Conservation (phyloP, 1,139 yeast genomes). For the Suhomyces terraborum region DNA sequence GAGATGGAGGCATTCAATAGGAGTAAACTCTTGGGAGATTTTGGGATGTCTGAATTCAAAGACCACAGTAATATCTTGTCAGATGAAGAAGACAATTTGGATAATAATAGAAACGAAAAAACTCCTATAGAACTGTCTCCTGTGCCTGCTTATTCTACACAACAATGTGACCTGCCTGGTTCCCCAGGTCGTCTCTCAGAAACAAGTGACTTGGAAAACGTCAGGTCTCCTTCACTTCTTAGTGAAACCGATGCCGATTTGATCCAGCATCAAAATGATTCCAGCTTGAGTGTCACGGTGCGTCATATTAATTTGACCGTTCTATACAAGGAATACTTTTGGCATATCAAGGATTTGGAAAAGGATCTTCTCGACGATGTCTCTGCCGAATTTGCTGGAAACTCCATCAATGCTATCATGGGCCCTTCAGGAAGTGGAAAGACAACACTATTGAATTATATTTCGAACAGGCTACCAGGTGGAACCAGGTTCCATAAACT, state of each 20-base stretch:
- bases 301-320: constrained; percentile 11
- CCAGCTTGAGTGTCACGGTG: constrained; percentile 12
- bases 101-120: not conserved
- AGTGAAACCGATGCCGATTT: not conserved
- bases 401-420: constrained; percentile 77
- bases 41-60: not conserved
- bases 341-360: constrained; percentile 2
- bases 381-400: constrained; percentile 58
- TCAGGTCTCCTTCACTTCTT: not conserved
- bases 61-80: not conserved
- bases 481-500: constrained; percentile 31
- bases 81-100: not conserved
- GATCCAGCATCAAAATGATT: constrained; percentile 1
- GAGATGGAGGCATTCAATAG: not conserved
- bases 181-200: not conserved
- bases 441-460: constrained; percentile 66
- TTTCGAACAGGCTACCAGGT: constrained; percentile 63
- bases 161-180: not conserved
- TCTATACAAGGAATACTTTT: constrained; percentile 3
- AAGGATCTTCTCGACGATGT: constrained; percentile 48
- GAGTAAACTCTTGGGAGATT: not conserved
- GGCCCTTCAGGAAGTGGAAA: constrained; percentile 92
- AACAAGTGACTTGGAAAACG: not conserved
- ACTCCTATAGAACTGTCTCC: not conserved
- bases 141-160: not conserved